Percentiles rank a stretch among this genome's conserved stretches.
Conservation (phyloP, 805 yeast genomes). For the Candida silvatica region DNA sequence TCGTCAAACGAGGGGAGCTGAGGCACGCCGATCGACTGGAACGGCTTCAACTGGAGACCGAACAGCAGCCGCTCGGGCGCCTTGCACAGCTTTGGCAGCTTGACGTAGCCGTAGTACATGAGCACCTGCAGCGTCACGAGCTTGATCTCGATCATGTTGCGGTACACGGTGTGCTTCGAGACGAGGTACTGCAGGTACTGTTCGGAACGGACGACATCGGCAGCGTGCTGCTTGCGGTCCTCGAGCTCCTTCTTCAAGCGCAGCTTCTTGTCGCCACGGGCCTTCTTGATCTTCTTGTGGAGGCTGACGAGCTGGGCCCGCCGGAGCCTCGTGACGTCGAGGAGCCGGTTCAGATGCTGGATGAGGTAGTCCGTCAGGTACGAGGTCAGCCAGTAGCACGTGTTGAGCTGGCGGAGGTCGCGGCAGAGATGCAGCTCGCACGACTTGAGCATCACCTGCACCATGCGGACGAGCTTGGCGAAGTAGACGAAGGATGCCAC, state of each 20-base stretch:
- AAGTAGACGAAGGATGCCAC: slow-evolving; percentile 62
- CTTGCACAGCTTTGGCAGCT: slow-evolving; percentile 21
- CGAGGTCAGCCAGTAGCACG: slow-evolving; percentile 61
- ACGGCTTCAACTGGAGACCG: slow-evolving; percentile 66
- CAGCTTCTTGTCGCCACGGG: slow-evolving; percentile 18
- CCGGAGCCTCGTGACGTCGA: slow-evolving; percentile 13
- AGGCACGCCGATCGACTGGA: slow-evolving; percentile 75
- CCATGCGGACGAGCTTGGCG: slow-evolving; percentile 62
- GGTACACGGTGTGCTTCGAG: slow-evolving; percentile 8
- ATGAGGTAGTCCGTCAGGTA: slow-evolving; percentile 12
- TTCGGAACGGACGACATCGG: slow-evolving; percentile 8
- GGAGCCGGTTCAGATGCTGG: slow-evolving; percentile 14
- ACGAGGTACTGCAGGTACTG: slow-evolving; percentile 9
- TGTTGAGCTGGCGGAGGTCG: slow-evolving; percentile 51
- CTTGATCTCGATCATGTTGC: slow-evolving; percentile 13
- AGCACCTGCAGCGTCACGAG: slow-evolving; percentile 18
- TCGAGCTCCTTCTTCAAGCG: slow-evolving; percentile 17
- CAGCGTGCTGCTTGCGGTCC: slow-evolving; percentile 6
- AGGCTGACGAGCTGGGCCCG: slow-evolving; percentile 11
- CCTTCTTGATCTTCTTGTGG: slow-evolving; percentile 18
- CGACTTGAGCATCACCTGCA: slow-evolving; percentile 63
- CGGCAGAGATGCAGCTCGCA: slow-evolving; percentile 69
- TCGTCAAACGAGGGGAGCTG: slow-evolving; percentile 43
- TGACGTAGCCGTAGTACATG: slow-evolving; percentile 14
- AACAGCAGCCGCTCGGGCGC: slow-evolving; percentile 30